A percentile compares a stretch with the other conserved stretches of the same genome.
Conservation (phyloP, 2,329 filamentous ascomycete genomes). For the Eutypa lata region DNA sequence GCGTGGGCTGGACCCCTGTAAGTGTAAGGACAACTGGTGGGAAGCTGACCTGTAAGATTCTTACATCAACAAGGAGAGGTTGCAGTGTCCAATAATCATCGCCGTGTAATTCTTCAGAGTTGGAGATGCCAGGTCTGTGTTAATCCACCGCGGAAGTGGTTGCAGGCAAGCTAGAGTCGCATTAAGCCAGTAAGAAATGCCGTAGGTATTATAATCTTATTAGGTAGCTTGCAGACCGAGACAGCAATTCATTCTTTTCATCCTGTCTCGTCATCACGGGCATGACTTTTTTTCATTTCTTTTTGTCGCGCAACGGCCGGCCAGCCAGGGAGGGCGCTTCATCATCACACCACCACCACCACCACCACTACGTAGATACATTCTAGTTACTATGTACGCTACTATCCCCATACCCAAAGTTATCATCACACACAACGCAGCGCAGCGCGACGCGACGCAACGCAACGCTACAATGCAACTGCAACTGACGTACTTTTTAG, state of each 20-base stretch:
- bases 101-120: not conserved
- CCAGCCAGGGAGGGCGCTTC: not conserved
- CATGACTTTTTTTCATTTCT: not conserved
- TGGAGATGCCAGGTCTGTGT: not conserved
- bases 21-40: conserved; percentile 6
- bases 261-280: not conserved
- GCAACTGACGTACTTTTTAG: not conserved
- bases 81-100: conserved; percentile 6
- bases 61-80: conserved; percentile 12
- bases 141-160: not conserved
- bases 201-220: not conserved
- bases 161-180: not conserved
- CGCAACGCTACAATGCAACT: not conserved
- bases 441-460: not conserved
- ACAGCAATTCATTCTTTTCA: not conserved
- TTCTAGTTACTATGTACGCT: too few species aligned
- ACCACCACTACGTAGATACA: not conserved
- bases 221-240: not conserved
- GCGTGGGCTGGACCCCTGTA: conserved; percentile 13
- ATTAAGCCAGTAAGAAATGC: not conserved
- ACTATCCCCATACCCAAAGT: not conserved
- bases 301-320: not conserved
- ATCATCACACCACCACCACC: not conserved
- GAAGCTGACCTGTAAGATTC: conserved; percentile 21
- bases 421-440: not conserved